A percentile compares a stretch with the other conserved stretches of the same genome.
These are phyloP conservation scores for Botrytis elliptica DNA, from an alignment of 2,329 filamentous ascomycete species.

Conservation along the genomic window DNA sequence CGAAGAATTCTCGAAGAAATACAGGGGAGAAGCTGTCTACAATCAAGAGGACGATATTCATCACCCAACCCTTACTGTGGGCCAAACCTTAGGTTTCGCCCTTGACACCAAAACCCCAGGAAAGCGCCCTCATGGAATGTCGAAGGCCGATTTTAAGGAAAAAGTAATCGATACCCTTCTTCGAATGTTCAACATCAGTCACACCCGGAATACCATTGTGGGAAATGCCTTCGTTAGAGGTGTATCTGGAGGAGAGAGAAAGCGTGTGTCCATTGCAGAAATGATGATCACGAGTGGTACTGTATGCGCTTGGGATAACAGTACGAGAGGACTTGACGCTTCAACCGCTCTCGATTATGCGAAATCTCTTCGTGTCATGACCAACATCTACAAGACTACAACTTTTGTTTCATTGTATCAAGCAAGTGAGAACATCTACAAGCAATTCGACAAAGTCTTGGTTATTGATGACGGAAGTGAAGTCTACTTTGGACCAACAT, in stretches of 20 bases:
- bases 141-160: conserved; percentile 72
- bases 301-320: conserved; percentile 78
- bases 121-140: conserved; percentile 72
- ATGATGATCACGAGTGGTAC: conserved; percentile 71
- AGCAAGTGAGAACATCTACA: conserved; percentile 67
- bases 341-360: conserved; percentile 78
- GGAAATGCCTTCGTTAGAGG: conserved; percentile 80
- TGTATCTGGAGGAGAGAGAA: conserved; percentile 66
- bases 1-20: conserved; percentile 66
- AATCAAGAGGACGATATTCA: conserved; percentile 86
- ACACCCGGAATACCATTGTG: conserved; percentile 81
- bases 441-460: conserved; percentile 77
- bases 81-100: conserved; percentile 83
- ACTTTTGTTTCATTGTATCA: conserved; percentile 69
- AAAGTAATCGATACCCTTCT: conserved; percentile 72
- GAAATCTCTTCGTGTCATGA: conserved; percentile 69
- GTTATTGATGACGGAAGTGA: conserved; percentile 72
- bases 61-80: conserved; percentile 78
- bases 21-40: conserved; percentile 80
- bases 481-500: conserved; percentile 63
- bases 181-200: conserved; percentile 92
- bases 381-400: conserved; percentile 70
- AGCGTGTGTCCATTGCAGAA: conserved; percentile 77
- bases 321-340: conserved; percentile 74
- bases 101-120: conserved; percentile 81